Conservation (phyloP, 2,329 filamentous ascomycete genomes). For the Trichophyton schoenleinii region DNA sequence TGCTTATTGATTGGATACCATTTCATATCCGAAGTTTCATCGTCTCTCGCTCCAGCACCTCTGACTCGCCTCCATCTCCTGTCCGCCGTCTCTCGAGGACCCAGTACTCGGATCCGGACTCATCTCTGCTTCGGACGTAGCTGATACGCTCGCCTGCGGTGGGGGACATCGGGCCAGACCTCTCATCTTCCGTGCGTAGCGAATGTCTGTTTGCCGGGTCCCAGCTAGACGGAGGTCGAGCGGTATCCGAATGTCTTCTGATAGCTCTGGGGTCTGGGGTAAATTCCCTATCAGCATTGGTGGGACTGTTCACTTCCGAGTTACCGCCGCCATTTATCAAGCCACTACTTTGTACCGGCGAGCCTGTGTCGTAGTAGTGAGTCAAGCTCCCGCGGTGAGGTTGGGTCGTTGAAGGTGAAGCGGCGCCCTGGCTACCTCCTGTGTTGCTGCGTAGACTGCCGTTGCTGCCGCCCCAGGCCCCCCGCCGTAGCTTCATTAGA, state of each 20-base stretch:
- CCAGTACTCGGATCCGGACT: conserved; percentile 24
- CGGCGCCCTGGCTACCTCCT: conserved; percentile 24
- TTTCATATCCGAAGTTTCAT: conserved; percentile 19
- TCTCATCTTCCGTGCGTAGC: not conserved
- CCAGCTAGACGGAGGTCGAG: not conserved
- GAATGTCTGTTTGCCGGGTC: not conserved
- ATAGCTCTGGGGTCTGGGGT: not conserved
- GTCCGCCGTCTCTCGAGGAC: conserved; percentile 25
- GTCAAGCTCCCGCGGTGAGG: conserved; percentile 26
- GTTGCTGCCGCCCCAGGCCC: conserved; percentile 71
- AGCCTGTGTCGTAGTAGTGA: conserved; percentile 19
- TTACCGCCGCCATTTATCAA: not conserved
- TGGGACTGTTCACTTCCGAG: not conserved
- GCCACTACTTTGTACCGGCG: not conserved
- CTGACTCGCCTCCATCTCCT: conserved; percentile 22
- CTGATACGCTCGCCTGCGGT: conserved; percentile 21
- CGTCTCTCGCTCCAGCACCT: conserved; percentile 23
- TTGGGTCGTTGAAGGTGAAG: conserved; percentile 24
- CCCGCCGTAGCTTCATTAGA: conserved; percentile 58
- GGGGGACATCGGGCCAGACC: not conserved
- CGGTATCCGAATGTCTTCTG: not conserved
- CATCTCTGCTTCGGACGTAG: conserved; percentile 21
- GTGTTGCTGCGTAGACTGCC: conserved; percentile 51
- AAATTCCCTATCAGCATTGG: not conserved
- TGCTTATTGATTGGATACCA: too few relatives aligned